Percentiles rank a stretch among this genome's conserved stretches.
Evolutionary conservation across 2,329 filamentous ascomycete genomes (phyloP).

Genomic region (Apiospora sp.): DNA sequence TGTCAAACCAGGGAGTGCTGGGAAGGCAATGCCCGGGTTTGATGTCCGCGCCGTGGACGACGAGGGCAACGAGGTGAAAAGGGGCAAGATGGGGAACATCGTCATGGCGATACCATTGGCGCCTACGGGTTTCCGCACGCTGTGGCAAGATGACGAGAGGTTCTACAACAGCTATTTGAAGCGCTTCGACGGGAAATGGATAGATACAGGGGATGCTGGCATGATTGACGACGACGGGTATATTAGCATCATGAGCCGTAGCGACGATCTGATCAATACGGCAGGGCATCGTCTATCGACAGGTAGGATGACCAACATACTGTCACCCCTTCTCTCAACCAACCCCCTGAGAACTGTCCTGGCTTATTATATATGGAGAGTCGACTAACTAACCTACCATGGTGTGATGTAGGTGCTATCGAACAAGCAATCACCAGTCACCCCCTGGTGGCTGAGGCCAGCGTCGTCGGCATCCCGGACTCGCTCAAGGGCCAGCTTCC

Average conservation of each 20-base stretch:
- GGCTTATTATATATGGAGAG: not conserved
- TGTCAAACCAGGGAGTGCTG: constrained; percentile 85
- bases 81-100: constrained; percentile 87
- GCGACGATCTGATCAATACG: constrained; percentile 94
- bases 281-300: constrained; percentile 91
- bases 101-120: constrained; percentile 84
- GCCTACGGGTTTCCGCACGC: constrained; percentile 83
- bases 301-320: constrained; percentile 58
- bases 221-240: constrained; percentile 80
- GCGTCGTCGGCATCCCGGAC: constrained; percentile 87
- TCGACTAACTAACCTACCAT: not conserved
- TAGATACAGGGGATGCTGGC: constrained; percentile 92
- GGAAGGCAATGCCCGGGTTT: constrained; percentile 91
- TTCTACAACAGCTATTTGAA: constrained; percentile 88
- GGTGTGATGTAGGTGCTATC: constrained; percentile 70
- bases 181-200: constrained; percentile 81
- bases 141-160: constrained; percentile 86
- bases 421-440: constrained; percentile 91
- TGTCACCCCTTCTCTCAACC: not conserved
- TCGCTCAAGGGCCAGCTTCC: constrained; percentile 88
- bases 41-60: constrained; percentile 88
- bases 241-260: constrained; percentile 69
- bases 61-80: constrained; percentile 73
- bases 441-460: constrained; percentile 80
- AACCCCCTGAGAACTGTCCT: not conserved